A percentile compares a stretch with the other conserved stretches of the same genome.
phyloP scores from a whole-genome alignment of 352 stramenopile genomes.

The Hyaloperonospora brassicae region DNA sequence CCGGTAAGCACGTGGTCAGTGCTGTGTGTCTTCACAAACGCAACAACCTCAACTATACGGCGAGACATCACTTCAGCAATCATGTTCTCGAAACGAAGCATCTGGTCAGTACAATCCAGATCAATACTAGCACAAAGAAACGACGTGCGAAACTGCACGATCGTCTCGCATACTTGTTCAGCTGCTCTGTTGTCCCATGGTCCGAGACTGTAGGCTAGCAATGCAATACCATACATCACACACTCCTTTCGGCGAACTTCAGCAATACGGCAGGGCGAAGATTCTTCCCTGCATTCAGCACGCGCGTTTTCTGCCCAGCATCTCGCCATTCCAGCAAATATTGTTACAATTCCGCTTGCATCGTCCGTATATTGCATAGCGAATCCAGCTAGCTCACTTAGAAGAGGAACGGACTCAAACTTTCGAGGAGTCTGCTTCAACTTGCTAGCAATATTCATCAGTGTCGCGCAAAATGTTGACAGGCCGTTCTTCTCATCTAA shows the following conservation, averaged over 20 bases:
- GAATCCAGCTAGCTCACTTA: constrained; percentile 31
- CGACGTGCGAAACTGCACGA: constrained; percentile 40
- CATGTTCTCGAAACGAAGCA: constrained; percentile 15
- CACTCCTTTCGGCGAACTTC: no score
- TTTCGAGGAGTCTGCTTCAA: constrained; percentile 25
- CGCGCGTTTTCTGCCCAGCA: constrained; percentile 23
- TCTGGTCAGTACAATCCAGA: constrained; percentile 13
- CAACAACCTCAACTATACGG: constrained; percentile 14
- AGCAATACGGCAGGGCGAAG: constrained; percentile 8
- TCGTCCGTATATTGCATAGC: constrained; percentile 20
- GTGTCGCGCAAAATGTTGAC: constrained; percentile 17
- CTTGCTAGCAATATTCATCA: constrained; percentile 14
- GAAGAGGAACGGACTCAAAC: constrained; percentile 26
- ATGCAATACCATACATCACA: constrained; percentile 30
- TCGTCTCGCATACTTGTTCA: constrained; percentile 33
- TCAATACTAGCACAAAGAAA: constrained; percentile 21
- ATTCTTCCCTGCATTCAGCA: constrained; percentile 7
- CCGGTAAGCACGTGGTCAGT: constrained; percentile 8
- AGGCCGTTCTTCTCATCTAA: constrained; percentile 1
- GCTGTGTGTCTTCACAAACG: constrained; percentile 6
- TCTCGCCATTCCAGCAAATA: constrained; percentile 23
- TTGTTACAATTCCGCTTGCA: constrained; percentile 11
- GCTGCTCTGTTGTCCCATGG: constrained; percentile 10
- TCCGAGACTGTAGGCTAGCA: constrained; percentile 25
- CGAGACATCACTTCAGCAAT: constrained; percentile 35